Conservation (phyloP, 345 rosid genomes). For the Arabis hirsuta region DNA sequence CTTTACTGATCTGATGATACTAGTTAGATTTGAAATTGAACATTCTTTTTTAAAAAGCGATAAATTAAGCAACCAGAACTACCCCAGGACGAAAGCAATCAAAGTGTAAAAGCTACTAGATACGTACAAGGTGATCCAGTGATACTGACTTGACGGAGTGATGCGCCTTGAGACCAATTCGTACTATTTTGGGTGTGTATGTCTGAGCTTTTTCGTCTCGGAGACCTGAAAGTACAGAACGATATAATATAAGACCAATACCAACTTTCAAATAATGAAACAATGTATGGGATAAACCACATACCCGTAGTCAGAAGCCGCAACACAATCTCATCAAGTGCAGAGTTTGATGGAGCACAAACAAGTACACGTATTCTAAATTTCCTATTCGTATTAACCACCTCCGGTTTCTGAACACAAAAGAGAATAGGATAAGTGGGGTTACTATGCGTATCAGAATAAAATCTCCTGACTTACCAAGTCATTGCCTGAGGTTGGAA, state of each 20-base stretch:
- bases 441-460: conserved; percentile 4
- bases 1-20: neutral
- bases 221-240: conserved; percentile 57
- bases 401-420: conserved; percentile 81
- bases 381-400: conserved; percentile 69
- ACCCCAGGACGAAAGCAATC: conserved; percentile 14
- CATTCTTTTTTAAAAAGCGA: neutral
- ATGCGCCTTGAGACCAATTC: conserved; percentile 95
- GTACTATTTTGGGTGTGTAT: conserved; percentile 86
- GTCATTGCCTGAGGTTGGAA: conserved; percentile 87
- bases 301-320: conserved; percentile 83
- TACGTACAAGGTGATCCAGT: conserved; percentile 88
- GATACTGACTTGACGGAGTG: conserved; percentile 81
- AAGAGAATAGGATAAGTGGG: conserved; percentile 21
- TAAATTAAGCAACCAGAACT: conserved; percentile 14
- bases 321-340: conserved; percentile 92
- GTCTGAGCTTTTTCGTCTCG: conserved; percentile 73
- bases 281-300: conserved; percentile 18
- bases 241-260: conserved; percentile 29
- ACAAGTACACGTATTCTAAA: conserved; percentile 82
- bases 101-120: conserved; percentile 27
- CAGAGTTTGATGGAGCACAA: conserved; percentile 98
- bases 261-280: conserved; percentile 16
- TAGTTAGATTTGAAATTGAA: conserved; percentile 2
- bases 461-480: conserved; percentile 58